These are phyloP conservation scores for Hypoxylon intermedium DNA, from an alignment of 495 filamentous ascomycete species.

Conservation along the genomic window DNA sequence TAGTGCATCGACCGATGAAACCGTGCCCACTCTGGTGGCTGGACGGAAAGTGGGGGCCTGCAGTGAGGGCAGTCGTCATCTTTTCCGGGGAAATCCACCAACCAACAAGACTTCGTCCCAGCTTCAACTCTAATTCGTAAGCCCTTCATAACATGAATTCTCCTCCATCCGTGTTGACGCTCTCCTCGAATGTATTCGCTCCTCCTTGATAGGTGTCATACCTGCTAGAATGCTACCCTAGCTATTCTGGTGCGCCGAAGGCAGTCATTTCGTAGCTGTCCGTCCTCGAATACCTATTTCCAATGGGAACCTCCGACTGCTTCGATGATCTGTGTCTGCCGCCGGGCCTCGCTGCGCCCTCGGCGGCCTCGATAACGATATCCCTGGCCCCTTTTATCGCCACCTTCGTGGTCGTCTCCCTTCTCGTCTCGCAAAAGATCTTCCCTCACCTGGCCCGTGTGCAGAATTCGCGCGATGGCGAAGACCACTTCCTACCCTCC, in stretches of 20 bases:
- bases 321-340: slow-evolving; percentile 45
- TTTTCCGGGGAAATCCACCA: slow-evolving; percentile 19
- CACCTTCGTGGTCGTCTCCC: slow-evolving; percentile 38
- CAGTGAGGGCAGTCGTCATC: slow-evolving; percentile 30
- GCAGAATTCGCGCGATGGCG: slow-evolving; percentile 53
- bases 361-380: slow-evolving; percentile 41
- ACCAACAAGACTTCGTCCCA: slow-evolving; percentile 9
- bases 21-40: background rate
- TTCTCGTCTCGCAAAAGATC: slow-evolving; percentile 65
- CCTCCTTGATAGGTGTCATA: slow-evolving; percentile 13
- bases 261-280: slow-evolving; percentile 2
- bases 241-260: slow-evolving; percentile 4
- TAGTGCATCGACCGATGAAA: background rate
- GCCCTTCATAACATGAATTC: slow-evolving; percentile 14
- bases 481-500: slow-evolving; percentile 60
- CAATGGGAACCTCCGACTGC: slow-evolving; percentile 44
- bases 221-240: slow-evolving; percentile 21
- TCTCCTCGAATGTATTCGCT: slow-evolving; percentile 21
- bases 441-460: slow-evolving; percentile 68
- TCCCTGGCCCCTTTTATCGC: slow-evolving; percentile 51
- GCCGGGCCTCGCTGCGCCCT: slow-evolving; percentile 35
- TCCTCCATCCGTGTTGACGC: slow-evolving; percentile 13
- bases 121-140: slow-evolving; percentile 24
- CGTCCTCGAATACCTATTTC: slow-evolving; percentile 10
- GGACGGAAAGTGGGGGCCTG: slow-evolving; percentile 16